Evolutionary conservation across 2,329 filamentous ascomycete genomes (phyloP), one percentile per base, ranked within the genome.

Genomic region (Septoria linicola): DNA sequence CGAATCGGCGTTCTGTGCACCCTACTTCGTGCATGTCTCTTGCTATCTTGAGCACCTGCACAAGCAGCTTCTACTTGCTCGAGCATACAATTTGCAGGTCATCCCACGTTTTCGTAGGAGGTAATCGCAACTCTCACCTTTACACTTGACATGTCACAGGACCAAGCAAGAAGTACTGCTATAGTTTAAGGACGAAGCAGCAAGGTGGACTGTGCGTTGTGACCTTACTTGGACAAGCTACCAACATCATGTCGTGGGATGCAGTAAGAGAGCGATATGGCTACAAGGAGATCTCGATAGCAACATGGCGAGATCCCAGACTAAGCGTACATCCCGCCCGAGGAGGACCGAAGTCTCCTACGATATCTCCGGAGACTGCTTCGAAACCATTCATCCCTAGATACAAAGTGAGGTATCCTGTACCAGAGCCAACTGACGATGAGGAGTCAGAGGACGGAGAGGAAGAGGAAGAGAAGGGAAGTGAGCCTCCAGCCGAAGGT

Each of bases 301-400:
- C 62, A 14, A 60, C 53, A 39, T 66, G 63, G 63, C 48, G 57
- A 13, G 58, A 66, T 44, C 63, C 63, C 7, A 54, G 41, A 25
- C 47, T 55, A 7, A 62, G 59, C 25, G 58, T 62, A 7, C 57
- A 63, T 46, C 61, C 61, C 10, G 56, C 58, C 13, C 50, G 60
- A 51, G 63, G 63, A 25, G 62, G 62, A 16, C 59, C 58, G 4
- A 55, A 51, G 51, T 35, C 54, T 16, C 53, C 57, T 8, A 39
- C 51, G 5, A 44, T 63, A 8, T 60, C 60, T 8, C 53, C 63
- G 11, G 62, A 62, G 36, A 50, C 49, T 23, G 62, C 53, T 20
- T 49, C 46, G 10, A 53, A 49, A 41, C 57, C 59, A 10, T 62
- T 57, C 43, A 49, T 57, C 11, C 56, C 58, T 4, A 57, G 41